Percentiles rank a stretch among this genome's conserved stretches.
These are phyloP conservation scores for Medakamo hakoo DNA, from an alignment of 139 green algal genomes.

Conservation along the genomic window DNA sequence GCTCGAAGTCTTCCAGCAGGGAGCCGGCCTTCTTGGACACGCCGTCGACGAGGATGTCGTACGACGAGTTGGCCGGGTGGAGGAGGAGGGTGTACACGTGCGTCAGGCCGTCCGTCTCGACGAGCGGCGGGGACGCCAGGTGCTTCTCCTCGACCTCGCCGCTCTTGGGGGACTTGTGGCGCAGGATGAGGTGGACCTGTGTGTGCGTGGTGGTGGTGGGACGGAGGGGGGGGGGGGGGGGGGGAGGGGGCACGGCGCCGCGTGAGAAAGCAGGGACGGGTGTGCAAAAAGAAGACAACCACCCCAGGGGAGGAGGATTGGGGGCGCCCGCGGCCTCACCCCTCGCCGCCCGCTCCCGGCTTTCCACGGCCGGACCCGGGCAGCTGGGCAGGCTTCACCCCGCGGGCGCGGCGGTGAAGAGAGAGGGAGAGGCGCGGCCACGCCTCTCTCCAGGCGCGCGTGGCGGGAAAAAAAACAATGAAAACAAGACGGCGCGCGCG, in stretches of 20 bases:
- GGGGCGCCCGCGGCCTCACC: too few species aligned
- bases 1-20: constrained; percentile 58
- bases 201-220: too few species aligned
- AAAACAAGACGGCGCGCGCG: too few species aligned
- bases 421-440: too few species aligned
- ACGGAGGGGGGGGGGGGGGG: not conserved
- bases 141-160: constrained; percentile 85
- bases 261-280: not conserved
- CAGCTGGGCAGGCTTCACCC: too few species aligned
- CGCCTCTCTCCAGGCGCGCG: too few species aligned
- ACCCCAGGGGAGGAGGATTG: too few species aligned
- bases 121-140: constrained; percentile 45
- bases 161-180: constrained; percentile 64
- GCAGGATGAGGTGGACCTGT: constrained; percentile 84
- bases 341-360: too few species aligned
- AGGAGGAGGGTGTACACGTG: constrained; percentile 69
- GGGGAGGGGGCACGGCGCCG: not conserved
- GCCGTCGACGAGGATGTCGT: constrained; percentile 63
- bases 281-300: too few species aligned
- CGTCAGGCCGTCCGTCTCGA: constrained; percentile 35
- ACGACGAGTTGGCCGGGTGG: constrained; percentile 50
- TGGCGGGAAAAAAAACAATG: too few species aligned
- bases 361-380: too few species aligned
- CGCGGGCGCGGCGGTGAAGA: too few species aligned
- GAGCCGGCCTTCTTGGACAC: constrained; percentile 34